Base-by-base conservation (phyloP, 2,329 filamentous ascomycete species). In the Phyllosticta citriasiana region DNA sequence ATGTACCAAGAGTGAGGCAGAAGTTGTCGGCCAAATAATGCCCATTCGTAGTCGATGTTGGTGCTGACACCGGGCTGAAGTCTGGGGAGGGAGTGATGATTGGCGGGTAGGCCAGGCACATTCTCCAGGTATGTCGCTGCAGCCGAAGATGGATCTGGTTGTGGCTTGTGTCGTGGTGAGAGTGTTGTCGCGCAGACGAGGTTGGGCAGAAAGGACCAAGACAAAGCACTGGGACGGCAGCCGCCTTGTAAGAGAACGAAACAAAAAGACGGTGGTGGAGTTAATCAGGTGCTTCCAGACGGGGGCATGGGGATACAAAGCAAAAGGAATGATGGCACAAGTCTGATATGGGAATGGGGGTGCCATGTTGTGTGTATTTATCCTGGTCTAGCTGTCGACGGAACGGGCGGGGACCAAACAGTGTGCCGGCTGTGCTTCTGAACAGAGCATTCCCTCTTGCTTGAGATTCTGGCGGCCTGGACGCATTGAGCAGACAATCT, bases 11-110 rank as follows among this genome's bases (percentile, higher is more conserved):
- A 66, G 71, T 73, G 67, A 75, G 73, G 67, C 69, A 72, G 66
- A 74, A 74, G 53, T 71, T 71, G 64, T 75, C 73, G 64, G 66
- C 69, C 64, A 71, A 70, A 57, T 73, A 73, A 22, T 68, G 71
- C 12, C 40, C 40, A 47, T 47, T 47, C 40, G 62, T 71, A 68
- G 71, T 72, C 58, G 71, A 72, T 60, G 63, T 63, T 47, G 71
- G 71, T 67, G 72, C 72, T 72, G 73, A 75, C 71, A 74, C 68
- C 68, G 73, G 73, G 72, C 72, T 74, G 70, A 74, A 70, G 64
- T 75, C 72, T 73, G 73, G 72, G 67, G 73, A 74, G 63, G 72
- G 73, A 64, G 72, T 73, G 59, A 73, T 68, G 71, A 74, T 75
- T 73, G 73, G 59, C 30, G 54, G 59, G 58, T 60, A 60, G 4